Evolutionary conservation across 2,329 filamentous ascomycete species (phyloP), one percentile per base, ranked within the genome.

Genomic region (Penicillium sp.): DNA sequence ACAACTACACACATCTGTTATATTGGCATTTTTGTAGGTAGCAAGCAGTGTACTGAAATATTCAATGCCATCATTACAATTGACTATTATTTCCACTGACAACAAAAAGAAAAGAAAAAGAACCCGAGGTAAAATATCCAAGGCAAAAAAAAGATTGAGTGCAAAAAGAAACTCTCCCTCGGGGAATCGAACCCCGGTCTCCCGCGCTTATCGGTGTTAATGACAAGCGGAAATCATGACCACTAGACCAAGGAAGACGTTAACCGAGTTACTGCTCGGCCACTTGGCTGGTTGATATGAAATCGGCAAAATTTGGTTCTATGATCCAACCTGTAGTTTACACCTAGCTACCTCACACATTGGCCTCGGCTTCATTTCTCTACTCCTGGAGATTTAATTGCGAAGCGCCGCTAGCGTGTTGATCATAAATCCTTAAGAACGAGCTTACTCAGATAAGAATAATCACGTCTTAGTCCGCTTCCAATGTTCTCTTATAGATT

Each of bases 211-310:
- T 67, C 62, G 49, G 65, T 66, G 6, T 63, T 71, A 68, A 63
- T 76, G 74, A 76, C 73, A 76, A 75, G 73, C 74, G 75, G 74
- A 76, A 72, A 76, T 76, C 74, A 76, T 76, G 73, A 76, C 74
- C 73, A 76, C 75, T 76, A 76, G 73, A 75, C 74, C 74, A 76
- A 70, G 68, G 68, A 70, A 70, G 68, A 70, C 60, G 19, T 37
- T 58, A 45, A 53, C 8, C 56, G 64, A 68, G 65, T 68, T 67
- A 63, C 68, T 56, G 61, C 68, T 70, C 66, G 65, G 26, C 68
- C 68, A 70, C 68, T 70, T 70, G 68, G 65, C 50, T 62, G 65
- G 62, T 66, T 65, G 64, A 66, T 66, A 19, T 53, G 4, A 0
- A 3, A 19, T 6, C 6, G 3, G 47, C 47, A 5, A 12, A 5